Base-by-base conservation (phyloP, 2,329 filamentous ascomycete species). In the Penicillium verrucosum region DNA sequence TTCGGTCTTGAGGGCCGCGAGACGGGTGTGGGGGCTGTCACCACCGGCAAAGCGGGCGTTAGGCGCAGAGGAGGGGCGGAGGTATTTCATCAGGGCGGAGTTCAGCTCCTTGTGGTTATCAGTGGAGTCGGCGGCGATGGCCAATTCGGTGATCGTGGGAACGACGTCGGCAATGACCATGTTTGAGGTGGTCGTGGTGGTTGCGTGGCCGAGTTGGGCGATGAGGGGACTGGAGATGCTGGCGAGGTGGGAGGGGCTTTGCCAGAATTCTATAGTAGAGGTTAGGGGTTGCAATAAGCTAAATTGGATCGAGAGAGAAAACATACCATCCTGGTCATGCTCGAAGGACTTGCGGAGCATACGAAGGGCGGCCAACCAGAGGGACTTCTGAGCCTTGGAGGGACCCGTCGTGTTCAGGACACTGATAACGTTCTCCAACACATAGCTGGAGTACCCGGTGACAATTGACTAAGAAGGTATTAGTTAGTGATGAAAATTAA, bases 101-200 rank as follows among this genome's bases (percentile, higher is more conserved):
- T 97, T 97, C 65, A 99, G 82, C 64, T 90, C 86, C 78, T 96
- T 96, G 74, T 95, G 90, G 68, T 97, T 92, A 62, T 95, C 89
- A 45, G 90, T 86, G 0, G 91, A 93, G 65, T 93, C 89, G 14
- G 91, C 88, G 0, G 91, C 89, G 21, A 83, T 82, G 1, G 90
- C 92, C 49, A 97, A 82, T 70, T 91, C 89, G 7, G 90, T 88
- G 37, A 96, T 85, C 0, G 90, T 82, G 2, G 91, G 88, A 34
- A 93, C 82, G 43, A 92, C 79, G 48, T 85, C 82, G 34, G 78
- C 55, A 53, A 69, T 69, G 30, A 78, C 68, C 61, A 88, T 84
- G 58, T 74, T 68, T 6, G 78, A 68, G 8, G 69, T 74, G 14
- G 73, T 64, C 4, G 73, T 69, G 54, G 66, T 73, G 49, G 64